Evolutionary conservation across 2,329 filamentous ascomycete genomes (phyloP), one percentile per base, ranked within the genome.

Genomic region (Thermochaetoides dissita): DNA sequence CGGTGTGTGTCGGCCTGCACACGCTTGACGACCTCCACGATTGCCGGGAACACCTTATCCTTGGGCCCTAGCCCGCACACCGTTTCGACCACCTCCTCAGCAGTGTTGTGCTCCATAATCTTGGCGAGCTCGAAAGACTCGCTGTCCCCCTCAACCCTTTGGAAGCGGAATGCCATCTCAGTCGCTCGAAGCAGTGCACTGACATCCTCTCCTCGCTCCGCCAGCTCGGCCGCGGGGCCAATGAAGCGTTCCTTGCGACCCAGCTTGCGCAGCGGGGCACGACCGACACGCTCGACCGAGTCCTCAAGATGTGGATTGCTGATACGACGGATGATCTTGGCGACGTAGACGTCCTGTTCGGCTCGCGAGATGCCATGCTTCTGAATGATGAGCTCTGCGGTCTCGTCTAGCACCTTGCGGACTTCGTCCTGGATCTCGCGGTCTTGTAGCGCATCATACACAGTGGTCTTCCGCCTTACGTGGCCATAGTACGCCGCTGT

Each of bases 401-500:
- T 96, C 73, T 96, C 87, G 50, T 74, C 71, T 37, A 98, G 74
- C 17, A 83, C 85, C 47, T 77, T 77, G 51, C 80, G 77, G 39
- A 98, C 89, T 53, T 86, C 78, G 38, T 75, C 68, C 62, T 84
- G 75, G 57, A 98, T 93, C 55, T 79, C 72, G 57, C 77, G 70
- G 59, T 96, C 86, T 48, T 77, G 75, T 50, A 96, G 74, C 7
- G 88, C 82, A 55, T 96, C 89, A 59, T 91, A 85, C 52, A 98
- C 86, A 46, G 83, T 93, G 57, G 76, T 72, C 72, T 93, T 89
- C 58, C 84, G 79, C 51, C 79, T 75, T 66, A 87, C 74, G 73
- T 94, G 84, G 42, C 88, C 89, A 63, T 91, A 88, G 74, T 96
- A 96, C 46, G 91, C 89, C 12, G 88, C 88, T 7, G 89, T 94